Evolutionary conservation across 495 filamentous ascomycete species (phyloP), one percentile per base, ranked within the genome.

Genomic region (Lasiosphaeriaceae sp.): DNA sequence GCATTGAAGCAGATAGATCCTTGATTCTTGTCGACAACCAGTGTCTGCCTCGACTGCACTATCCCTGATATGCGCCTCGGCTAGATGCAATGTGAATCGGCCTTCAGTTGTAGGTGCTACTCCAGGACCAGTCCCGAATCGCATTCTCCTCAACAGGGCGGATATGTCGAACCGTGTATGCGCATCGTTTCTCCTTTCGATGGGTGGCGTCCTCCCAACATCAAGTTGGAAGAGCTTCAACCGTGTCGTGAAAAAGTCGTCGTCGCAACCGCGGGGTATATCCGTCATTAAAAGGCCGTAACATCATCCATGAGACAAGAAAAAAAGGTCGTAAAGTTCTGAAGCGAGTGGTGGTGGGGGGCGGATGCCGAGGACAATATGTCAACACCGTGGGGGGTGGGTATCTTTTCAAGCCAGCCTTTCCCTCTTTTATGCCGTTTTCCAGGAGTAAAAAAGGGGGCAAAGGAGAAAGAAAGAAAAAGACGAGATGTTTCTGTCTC

Each of bases 281-380:
- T 74, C 63, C 63, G 62, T 71, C 63, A 52, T 61, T 29, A 61
- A 66, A 43, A 74, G 65, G 74, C 67, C 74, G 70, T 72, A 58
- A 65, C 66, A 66, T 69, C 67, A 75, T 71, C 76, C 76, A 63
- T 76, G 60, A 77, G 66, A 71, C 73, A 71, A 65, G 57, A 60
- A 58, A 67, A 69, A 70, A 65, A 59, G 64, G 44, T 59, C 50
- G 14, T 52, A 64, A 62, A 62, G 56, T 34, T 56, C 65, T 58
- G 67, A 65, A 66, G 66, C 63, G 67, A 71, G 65, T 56, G 64
- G 56, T 55, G 47, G 44, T 43, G 39, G 39, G n/a, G n/a, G n/a
- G n/a, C 16, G 14, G 39, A 12, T 17, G 9, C 12, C 3, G 56
- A 49, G 47, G 56, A 44, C 41, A n/a, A 20, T 50, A 31, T 53